Conservation (phyloP, 306 rosid genomes). For the Medicago lupulina region DNA sequence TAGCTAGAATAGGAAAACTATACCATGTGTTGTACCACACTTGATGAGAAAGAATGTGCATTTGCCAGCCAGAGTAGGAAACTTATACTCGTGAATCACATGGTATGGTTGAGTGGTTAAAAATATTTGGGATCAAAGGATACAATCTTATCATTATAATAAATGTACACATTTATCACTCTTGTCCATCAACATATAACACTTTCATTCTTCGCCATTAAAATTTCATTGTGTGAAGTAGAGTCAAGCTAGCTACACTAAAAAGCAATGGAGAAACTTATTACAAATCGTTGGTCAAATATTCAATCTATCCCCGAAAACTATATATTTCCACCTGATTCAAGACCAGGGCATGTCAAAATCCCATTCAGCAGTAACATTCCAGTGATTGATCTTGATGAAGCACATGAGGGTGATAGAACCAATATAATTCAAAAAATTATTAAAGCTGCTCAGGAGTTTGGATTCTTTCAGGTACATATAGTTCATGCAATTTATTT, state of each 20-base stretch:
- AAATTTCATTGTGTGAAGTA: neutral
- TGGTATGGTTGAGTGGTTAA: no score
- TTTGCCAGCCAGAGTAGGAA: no score
- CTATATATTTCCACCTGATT: constrained; percentile 46
- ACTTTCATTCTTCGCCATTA: neutral
- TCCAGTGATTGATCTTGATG: constrained; percentile 40
- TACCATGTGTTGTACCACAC: no score
- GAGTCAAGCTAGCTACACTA: neutral
- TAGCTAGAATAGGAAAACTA: no score
- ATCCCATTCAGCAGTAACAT: constrained; percentile 26
- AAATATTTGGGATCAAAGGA: no score
- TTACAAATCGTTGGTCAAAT: constrained; percentile 10
- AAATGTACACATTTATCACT: neutral
- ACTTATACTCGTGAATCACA: no score
- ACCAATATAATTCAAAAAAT: constrained; percentile 32
- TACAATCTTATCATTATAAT: no score
- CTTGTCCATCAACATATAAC: neutral
- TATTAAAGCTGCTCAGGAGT: constrained; percentile 42
- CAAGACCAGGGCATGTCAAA: constrained; percentile 42
- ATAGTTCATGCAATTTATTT: neutral
- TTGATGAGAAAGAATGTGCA: no score
- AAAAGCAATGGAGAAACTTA: neutral
- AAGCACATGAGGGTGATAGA: neutral
- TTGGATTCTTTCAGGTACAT: constrained; percentile 48
- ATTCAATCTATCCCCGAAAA: constrained; percentile 23